Evolutionary conservation across 2,329 filamentous ascomycete species (phyloP).

Genomic region (Piedraia hortae): DNA sequence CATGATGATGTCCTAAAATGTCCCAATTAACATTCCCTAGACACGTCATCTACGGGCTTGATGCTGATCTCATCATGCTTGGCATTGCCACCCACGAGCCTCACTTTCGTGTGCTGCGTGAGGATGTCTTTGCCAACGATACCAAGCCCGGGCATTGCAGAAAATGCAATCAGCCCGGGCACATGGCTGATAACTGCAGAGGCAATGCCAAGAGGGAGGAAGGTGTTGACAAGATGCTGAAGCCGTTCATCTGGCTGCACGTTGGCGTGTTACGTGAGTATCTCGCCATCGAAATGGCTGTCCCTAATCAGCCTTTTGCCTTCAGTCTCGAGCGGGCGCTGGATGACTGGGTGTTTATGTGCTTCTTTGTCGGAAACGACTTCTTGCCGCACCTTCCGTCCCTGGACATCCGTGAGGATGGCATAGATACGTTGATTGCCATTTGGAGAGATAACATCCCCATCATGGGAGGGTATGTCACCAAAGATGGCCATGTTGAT

Average conservation of each 20-base stretch:
- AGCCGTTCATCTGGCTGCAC: slow-evolving; percentile 97
- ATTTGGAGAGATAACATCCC: slow-evolving; percentile 90
- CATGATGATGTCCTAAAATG: background rate
- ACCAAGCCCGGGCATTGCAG: slow-evolving; percentile 55
- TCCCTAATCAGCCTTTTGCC: slow-evolving; percentile 56
- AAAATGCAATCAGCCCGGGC: slow-evolving; percentile 75
- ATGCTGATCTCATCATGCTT: slow-evolving; percentile 97
- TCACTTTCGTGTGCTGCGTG: slow-evolving; percentile 80
- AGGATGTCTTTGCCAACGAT: slow-evolving; percentile 88
- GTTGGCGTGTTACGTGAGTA: slow-evolving; percentile 82
- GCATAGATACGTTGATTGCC: slow-evolving; percentile 85
- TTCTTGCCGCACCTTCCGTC: slow-evolving; percentile 94
- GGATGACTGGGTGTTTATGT: slow-evolving; percentile 98
- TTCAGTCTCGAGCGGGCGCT: slow-evolving; percentile 86
- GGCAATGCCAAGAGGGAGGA: slow-evolving; percentile 54
- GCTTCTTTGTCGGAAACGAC: slow-evolving; percentile 96
- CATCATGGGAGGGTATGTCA: slow-evolving; percentile 81
- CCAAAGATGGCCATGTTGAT: slow-evolving; percentile 80
- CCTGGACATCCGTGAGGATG: slow-evolving; percentile 85
- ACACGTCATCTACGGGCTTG: slow-evolving; percentile 92
- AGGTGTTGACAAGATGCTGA: slow-evolving; percentile 56
- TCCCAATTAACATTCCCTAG: slow-evolving; percentile 17
- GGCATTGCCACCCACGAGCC: slow-evolving; percentile 92
- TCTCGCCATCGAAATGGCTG: slow-evolving; percentile 62
- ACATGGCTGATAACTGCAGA: slow-evolving; percentile 63